Evolutionary conservation across 1,284 basidiomycete species (phyloP).

Genomic region (Cryptococcus depauperatus): DNA sequence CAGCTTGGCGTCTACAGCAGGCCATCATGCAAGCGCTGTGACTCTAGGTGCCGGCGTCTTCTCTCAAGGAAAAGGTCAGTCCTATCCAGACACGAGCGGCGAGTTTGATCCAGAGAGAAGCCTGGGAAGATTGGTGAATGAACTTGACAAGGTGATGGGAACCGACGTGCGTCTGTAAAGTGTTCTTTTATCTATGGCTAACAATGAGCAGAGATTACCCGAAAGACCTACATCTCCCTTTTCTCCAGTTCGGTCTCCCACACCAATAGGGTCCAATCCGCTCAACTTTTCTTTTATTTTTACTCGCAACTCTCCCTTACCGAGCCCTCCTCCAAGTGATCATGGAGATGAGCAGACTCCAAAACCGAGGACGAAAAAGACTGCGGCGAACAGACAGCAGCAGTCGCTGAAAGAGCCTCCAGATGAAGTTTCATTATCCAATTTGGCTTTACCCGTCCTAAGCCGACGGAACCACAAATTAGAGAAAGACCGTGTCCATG

Average conservation of each 20-base stretch:
- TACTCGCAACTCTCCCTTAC: conserved; percentile 26
- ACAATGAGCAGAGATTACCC: conserved; percentile 12
- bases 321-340: conserved; percentile 23
- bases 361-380: conserved; percentile 16
- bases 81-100: conserved; percentile 55
- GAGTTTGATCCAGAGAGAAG: conserved; percentile 81
- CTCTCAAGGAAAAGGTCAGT: conserved; percentile 18
- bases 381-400: neutral
- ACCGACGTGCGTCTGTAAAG: conserved; percentile 18
- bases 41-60: conserved; percentile 73
- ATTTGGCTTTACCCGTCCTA: neutral
- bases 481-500: neutral
- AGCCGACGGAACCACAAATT: too few relatives aligned
- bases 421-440: neutral
- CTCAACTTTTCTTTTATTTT: conserved; percentile 46
- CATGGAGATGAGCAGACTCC: conserved; percentile 18
- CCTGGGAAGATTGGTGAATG: conserved; percentile 51
- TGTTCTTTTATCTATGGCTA: neutral
- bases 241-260: conserved; percentile 2
- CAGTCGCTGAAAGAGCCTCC: neutral
- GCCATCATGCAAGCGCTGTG: conserved; percentile 74
- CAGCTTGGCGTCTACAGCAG: conserved; percentile 61
- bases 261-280: conserved; percentile 18
- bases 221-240: conserved; percentile 15
- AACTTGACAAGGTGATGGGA: conserved; percentile 34